These are phyloP conservation scores for Liquidambar formosana DNA, from an alignment of 164 flowering plant species.

Conservation along the genomic window DNA sequence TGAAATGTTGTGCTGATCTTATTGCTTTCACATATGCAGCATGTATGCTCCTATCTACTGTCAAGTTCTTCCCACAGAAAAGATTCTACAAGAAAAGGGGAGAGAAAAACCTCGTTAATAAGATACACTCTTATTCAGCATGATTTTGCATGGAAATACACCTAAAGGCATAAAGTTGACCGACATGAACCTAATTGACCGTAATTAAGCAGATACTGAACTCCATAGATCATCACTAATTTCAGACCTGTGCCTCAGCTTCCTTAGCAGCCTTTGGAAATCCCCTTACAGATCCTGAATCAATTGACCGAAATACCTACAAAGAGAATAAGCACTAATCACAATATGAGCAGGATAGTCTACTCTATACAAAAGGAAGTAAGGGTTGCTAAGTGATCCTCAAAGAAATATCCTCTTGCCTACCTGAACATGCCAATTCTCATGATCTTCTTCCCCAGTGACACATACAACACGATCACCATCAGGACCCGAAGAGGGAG, in stretches of 20 bases:
- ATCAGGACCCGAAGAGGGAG: conserved; percentile 37
- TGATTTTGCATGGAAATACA: not conserved
- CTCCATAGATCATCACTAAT: not conserved
- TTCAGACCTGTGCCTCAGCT: conserved; percentile 54
- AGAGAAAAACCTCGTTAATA: not conserved
- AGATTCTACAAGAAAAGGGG: conserved; percentile 54
- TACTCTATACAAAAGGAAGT: not conserved
- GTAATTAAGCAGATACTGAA: not conserved
- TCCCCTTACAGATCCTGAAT: conserved; percentile 79
- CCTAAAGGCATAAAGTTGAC: not conserved
- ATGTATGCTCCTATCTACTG: conserved; percentile 77
- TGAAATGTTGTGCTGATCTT: conserved; percentile 79
- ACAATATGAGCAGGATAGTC: not conserved
- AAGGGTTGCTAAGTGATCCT: not conserved
- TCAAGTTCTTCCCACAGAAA: conserved; percentile 63
- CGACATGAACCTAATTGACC: not conserved
- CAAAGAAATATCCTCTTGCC: not conserved
- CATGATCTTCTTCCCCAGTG: conserved; percentile 31
- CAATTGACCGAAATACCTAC: conserved; percentile 78
- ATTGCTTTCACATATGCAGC: conserved; percentile 81
- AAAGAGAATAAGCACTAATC: conserved; percentile 6
- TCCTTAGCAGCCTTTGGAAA: conserved; percentile 63
- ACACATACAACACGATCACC: conserved; percentile 35
- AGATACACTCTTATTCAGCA: too few relatives aligned
- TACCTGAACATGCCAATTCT: conserved; percentile 52